Conservation (phyloP, 495 filamentous ascomycete species). For the Talaromyces wortmannii region DNA sequence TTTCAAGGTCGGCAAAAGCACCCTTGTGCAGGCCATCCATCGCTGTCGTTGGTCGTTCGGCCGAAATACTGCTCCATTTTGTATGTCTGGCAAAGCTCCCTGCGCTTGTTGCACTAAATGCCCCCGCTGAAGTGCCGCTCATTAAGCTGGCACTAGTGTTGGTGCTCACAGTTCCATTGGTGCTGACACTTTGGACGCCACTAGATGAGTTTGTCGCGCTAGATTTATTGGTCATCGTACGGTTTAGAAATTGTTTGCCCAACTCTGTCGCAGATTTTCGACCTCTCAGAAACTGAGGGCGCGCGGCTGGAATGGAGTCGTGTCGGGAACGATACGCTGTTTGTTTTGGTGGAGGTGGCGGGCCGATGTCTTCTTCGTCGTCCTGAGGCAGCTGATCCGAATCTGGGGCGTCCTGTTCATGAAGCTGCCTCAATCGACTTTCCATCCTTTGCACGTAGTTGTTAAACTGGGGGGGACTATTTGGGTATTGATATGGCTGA, state of each 20-base stretch:
- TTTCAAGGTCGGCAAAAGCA: slow-evolving; percentile 37
- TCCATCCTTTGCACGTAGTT: slow-evolving; percentile 92
- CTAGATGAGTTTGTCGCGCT: slow-evolving; percentile 69
- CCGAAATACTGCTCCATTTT: slow-evolving; percentile 26
- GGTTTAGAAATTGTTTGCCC: slow-evolving; percentile 57
- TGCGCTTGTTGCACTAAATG: slow-evolving; percentile 89
- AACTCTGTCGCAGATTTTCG: slow-evolving; percentile 85
- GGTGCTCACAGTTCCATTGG: slow-evolving; percentile 65
- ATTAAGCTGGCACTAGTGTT: slow-evolving; percentile 80
- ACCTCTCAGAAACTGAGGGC: slow-evolving; percentile 35
- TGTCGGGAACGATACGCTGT: slow-evolving; percentile 32
- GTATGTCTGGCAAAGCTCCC: slow-evolving; percentile 77
- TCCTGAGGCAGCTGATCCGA: slow-evolving; percentile 26
- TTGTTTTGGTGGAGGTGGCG: slow-evolving; percentile 60
- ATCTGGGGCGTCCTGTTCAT: slow-evolving; percentile 47
- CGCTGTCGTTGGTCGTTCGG: slow-evolving; percentile 44
- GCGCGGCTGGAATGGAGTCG: slow-evolving; percentile 36
- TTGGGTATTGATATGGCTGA: slow-evolving; percentile 40
- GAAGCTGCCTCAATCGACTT: slow-evolving; percentile 64
- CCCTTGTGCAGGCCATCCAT: slow-evolving; percentile 36
- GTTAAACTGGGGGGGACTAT: slow-evolving; percentile 61
- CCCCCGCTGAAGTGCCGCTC: slow-evolving; percentile 87
- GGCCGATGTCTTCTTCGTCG: slow-evolving; percentile 41
- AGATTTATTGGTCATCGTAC: slow-evolving; percentile 83
- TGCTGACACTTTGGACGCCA: slow-evolving; percentile 63